phyloP scores from a whole-genome alignment of 2,329 filamentous ascomycete genomes.

The Colletotrichum sp. region DNA sequence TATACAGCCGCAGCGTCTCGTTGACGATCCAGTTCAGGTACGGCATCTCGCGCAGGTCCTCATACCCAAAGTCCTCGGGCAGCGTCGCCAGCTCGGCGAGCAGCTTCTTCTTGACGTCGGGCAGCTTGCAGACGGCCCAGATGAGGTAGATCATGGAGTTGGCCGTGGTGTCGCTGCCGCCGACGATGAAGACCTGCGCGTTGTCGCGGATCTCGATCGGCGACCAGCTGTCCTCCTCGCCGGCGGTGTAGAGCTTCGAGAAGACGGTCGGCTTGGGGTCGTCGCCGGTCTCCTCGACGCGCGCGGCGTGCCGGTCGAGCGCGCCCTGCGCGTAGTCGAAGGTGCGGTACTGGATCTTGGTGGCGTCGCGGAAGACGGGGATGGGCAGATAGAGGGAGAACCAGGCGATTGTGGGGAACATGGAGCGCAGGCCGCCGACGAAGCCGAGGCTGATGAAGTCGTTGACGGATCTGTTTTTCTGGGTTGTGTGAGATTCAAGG shows the following conservation, averaged over 20 bases:
- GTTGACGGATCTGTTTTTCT: conserved; percentile 12
- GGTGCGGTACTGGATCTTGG: neutral
- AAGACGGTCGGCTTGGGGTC: conserved; percentile 7
- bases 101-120: conserved; percentile 33
- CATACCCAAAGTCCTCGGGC: conserved; percentile 29
- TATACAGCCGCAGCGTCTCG: conserved; percentile 50
- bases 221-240: neutral
- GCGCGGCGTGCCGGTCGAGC: conserved; percentile 5
- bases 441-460: conserved; percentile 14
- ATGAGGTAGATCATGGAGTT: conserved; percentile 53
- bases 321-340: conserved; percentile 10
- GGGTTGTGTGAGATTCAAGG: neutral
- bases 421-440: conserved; percentile 5
- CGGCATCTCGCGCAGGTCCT: conserved; percentile 39
- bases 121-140: conserved; percentile 41
- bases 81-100: conserved; percentile 34
- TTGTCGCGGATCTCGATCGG: conserved; percentile 16
- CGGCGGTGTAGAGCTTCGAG: conserved; percentile 10
- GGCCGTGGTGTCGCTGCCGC: conserved; percentile 58
- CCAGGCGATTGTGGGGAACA: neutral
- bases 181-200: conserved; percentile 45
- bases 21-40: conserved; percentile 47
- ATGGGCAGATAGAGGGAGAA: conserved; percentile 5
- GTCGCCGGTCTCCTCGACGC: neutral
- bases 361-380: conserved; percentile 5